Conservation (phyloP, 805 yeast species). For the Brettanomyces naardenensis region DNA sequence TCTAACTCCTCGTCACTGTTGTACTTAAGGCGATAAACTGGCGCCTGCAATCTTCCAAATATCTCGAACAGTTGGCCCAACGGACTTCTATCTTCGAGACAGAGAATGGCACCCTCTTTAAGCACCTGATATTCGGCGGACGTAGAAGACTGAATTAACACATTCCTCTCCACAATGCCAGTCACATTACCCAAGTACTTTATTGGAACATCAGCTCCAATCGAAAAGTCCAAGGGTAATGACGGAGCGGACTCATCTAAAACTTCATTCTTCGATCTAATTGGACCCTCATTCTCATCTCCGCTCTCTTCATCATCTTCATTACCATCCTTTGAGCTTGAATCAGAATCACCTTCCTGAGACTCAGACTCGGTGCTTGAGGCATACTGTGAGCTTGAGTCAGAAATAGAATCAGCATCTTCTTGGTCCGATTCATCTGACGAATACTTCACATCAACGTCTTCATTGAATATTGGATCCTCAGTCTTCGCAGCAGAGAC, state of each 20-base stretch:
- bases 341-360: slow-evolving; percentile 11
- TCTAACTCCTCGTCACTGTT: slow-evolving; percentile 41
- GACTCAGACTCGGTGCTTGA: slow-evolving; percentile 16
- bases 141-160: slow-evolving; percentile 59
- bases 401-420: neutral
- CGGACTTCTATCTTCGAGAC: slow-evolving; percentile 61
- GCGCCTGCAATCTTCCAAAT: slow-evolving; percentile 79
- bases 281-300: slow-evolving; percentile 51
- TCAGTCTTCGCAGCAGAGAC: too few species aligned
- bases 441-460: slow-evolving; percentile 4
- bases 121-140: slow-evolving; percentile 84
- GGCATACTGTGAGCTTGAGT: slow-evolving; percentile 1
- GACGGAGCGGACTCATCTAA: slow-evolving; percentile 58
- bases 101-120: slow-evolving; percentile 72
- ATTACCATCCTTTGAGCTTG: slow-evolving; percentile 4
- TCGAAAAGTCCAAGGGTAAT: slow-evolving; percentile 57
- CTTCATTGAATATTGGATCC: slow-evolving; percentile 4
- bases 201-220: slow-evolving; percentile 55
- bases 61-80: slow-evolving; percentile 82
- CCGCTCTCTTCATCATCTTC: slow-evolving; percentile 27
- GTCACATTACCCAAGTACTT: slow-evolving; percentile 65
- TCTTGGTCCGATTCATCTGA: slow-evolving; percentile 55
- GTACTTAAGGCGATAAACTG: slow-evolving; percentile 72
- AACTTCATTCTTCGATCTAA: slow-evolving; percentile 71
- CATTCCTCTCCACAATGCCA: slow-evolving; percentile 62